Base-by-base conservation (phyloP, 2,329 filamentous ascomycete species). In the Neofusicoccum laricinum region DNA sequence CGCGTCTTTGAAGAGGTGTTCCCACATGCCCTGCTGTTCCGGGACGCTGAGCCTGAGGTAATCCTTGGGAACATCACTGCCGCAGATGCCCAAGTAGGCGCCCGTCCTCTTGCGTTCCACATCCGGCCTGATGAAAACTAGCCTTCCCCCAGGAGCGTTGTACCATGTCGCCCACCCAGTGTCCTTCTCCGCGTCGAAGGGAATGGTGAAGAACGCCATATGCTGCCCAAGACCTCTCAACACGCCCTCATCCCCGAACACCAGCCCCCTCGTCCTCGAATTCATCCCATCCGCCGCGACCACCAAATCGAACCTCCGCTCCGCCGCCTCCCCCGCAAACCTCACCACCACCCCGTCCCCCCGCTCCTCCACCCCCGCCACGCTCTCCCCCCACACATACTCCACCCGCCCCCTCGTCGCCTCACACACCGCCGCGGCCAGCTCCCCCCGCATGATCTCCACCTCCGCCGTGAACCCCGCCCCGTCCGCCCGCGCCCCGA, bases 361-460 rank as follows among this genome's bases (percentile, higher is more conserved):
- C 1, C 53, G 63, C 40, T 74, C 67, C 43, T 70, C 48, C 40
- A 75, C 49, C 0, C 63, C 51, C 4, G 67, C 64, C 21, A 76
- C 67, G 11, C 43, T 66, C 12, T 69, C 69, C 32, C 70, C 72
- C 50, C 69, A 72, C 2, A 71, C 64, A 8, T 69, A 65, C 2
- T 70, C 61, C 7, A 72, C 64, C 0, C 67, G 51, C 40, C 65
- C 59, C 36, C 68, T 49, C 49, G 66, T 71, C 12, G 67, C 66
- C 34, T 68, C 66, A 3, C 67, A 65, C 8, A 80, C 69, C 19
- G 81, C 71, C 17, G 70, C 67, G 0, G 76, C 75, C 25, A 76
- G 53, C 36, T 75, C 73, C 1, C 70, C 72, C 11, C 74, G 61
- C 50, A 76, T 45, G 21, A 76, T 75, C 58, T 76, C 74, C 46